Evolutionary conservation across 2,329 filamentous ascomycete species (phyloP).

Genomic region (Sporothrix pseudoabietina): DNA sequence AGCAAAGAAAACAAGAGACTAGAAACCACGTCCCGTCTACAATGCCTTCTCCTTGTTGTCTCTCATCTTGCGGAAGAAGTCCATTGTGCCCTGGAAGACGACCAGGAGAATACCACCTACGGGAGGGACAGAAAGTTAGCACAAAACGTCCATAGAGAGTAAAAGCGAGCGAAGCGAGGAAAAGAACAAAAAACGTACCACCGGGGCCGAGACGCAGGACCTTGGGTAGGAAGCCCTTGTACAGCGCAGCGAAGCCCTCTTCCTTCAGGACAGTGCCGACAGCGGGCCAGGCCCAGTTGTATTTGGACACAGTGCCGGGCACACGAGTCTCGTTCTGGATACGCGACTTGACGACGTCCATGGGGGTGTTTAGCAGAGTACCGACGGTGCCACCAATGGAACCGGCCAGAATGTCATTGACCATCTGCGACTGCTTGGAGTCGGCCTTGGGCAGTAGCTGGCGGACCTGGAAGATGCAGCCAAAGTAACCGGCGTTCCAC

Average conservation of each 20-base stretch:
- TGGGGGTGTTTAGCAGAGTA: conserved; percentile 90
- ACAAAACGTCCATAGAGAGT: not conserved
- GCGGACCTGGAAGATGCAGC: conserved; percentile 96
- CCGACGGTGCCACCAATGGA: conserved; percentile 74
- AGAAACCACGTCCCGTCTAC: not conserved
- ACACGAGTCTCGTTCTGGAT: conserved; percentile 93
- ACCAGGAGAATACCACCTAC: conserved; percentile 71
- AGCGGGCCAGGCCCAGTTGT: conserved; percentile 97
- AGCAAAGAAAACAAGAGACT: conserved; percentile 12
- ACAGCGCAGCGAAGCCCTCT: conserved; percentile 87
- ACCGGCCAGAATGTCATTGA: conserved; percentile 86
- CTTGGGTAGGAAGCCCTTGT: conserved; percentile 98
- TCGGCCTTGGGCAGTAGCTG: conserved; percentile 78
- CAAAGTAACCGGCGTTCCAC: conserved; percentile 97
- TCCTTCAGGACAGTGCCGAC: conserved; percentile 86
- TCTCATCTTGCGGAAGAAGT: conserved; percentile 78
- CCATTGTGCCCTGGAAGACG: conserved; percentile 85
- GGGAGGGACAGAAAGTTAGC: conserved; percentile 40
- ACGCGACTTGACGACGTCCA: conserved; percentile 94
- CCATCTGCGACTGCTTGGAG: conserved; percentile 77
- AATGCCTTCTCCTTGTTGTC: conserved; percentile 35
- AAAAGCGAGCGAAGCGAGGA: conserved; percentile 37
- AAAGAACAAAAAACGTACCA: conserved; percentile 42
- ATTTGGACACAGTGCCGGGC: conserved; percentile 81
- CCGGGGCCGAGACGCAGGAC: conserved; percentile 75